Percentiles rank a stretch among this genome's conserved stretches.
These are phyloP conservation scores for Trichodelitschia bisporula DNA, from an alignment of 495 filamentous ascomycete genomes.

Conservation along the genomic window DNA sequence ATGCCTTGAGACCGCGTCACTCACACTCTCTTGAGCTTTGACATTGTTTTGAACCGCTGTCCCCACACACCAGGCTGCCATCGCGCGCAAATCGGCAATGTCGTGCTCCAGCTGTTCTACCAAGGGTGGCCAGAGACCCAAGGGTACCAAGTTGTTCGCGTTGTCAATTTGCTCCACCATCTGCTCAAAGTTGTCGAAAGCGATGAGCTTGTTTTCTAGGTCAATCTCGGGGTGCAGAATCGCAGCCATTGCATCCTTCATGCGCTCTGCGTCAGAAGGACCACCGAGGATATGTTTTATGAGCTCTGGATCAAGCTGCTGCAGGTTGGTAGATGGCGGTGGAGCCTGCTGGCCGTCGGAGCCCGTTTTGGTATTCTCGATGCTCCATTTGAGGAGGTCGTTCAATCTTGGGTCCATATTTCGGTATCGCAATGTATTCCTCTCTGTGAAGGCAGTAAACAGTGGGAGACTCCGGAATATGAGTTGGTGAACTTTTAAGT, in stretches of 20 bases:
- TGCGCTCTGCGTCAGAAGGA: slow-evolving; percentile 70
- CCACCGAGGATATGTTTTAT: slow-evolving; percentile 53
- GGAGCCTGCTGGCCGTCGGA: slow-evolving; percentile 20
- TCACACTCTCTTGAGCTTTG: slow-evolving; percentile 49
- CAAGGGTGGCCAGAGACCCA: slow-evolving; percentile 62
- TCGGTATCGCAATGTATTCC: too few species aligned
- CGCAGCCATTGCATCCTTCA: slow-evolving; percentile 58
- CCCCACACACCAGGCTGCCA: slow-evolving; percentile 80
- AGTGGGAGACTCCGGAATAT: not conserved
- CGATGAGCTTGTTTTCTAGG: slow-evolving; percentile 55
- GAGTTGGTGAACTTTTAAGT: not conserved
- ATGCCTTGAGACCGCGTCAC: too few species aligned
- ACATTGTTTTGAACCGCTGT: slow-evolving; percentile 93
- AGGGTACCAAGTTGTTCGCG: slow-evolving; percentile 63
- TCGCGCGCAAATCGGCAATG: slow-evolving; percentile 45
- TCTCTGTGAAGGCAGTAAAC: not conserved
- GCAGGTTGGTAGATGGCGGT: slow-evolving; percentile 13
- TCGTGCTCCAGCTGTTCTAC: slow-evolving; percentile 36
- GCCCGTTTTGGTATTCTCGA: too few species aligned
- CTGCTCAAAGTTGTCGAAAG: slow-evolving; percentile 93
- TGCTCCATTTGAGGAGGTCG: slow-evolving; percentile 79
- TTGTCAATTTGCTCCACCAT: slow-evolving; percentile 83
- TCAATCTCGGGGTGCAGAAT: slow-evolving; percentile 36
- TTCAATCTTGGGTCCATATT: slow-evolving; percentile 31
- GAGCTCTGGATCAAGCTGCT: slow-evolving; percentile 31